Percentiles rank a stretch among this genome's conserved stretches.
Evolutionary conservation across 768 basidiomycete genomes (phyloP).

Genomic region (Mycena galericulata): DNA sequence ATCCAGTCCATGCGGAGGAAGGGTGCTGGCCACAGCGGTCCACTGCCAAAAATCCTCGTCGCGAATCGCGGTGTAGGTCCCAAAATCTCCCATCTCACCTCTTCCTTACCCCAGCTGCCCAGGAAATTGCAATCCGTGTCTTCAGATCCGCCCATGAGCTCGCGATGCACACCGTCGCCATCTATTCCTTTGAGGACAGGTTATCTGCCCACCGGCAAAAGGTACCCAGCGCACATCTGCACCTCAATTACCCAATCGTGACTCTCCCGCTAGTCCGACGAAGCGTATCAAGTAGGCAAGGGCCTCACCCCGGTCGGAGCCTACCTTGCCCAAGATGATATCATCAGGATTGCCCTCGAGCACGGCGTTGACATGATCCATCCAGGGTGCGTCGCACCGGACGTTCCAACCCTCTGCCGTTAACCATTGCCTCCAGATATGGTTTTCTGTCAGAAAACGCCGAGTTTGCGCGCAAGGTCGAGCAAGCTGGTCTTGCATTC

Average conservation of each 20-base stretch:
- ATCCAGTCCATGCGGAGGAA: slow-evolving; percentile 93
- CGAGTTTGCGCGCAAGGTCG: slow-evolving; percentile 96
- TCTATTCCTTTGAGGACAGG: slow-evolving; percentile 97
- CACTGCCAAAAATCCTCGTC: slow-evolving; percentile 91
- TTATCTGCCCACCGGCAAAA: slow-evolving; percentile 98
- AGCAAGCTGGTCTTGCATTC: slow-evolving; percentile 96
- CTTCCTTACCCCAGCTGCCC: slow-evolving; percentile 26
- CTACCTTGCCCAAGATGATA: slow-evolving; percentile 97
- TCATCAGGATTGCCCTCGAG: slow-evolving; percentile 95
- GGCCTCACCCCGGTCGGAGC: slow-evolving; percentile 96
- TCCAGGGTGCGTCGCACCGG: slow-evolving; percentile 76
- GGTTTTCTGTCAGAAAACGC: slow-evolving; percentile 99
- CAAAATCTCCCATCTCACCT: slow-evolving; percentile 6
- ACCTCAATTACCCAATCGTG: slow-evolving; percentile 17
- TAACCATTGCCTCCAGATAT: slow-evolving; percentile 66
- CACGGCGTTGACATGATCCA: slow-evolving; percentile 99
- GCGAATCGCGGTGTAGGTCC: slow-evolving; percentile 88
- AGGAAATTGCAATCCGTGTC: slow-evolving; percentile 99
- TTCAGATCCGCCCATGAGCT: slow-evolving; percentile 99
- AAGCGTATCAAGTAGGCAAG: slow-evolving; percentile 98
- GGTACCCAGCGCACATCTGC: slow-evolving; percentile 51
- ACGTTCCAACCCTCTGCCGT: neutral
- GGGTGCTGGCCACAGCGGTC: slow-evolving; percentile 90
- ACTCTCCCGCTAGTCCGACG: slow-evolving; percentile 78
- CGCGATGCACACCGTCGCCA: slow-evolving; percentile 99